Base-by-base conservation (phyloP, 805 yeast species). In the Candida suzukii region DNA sequence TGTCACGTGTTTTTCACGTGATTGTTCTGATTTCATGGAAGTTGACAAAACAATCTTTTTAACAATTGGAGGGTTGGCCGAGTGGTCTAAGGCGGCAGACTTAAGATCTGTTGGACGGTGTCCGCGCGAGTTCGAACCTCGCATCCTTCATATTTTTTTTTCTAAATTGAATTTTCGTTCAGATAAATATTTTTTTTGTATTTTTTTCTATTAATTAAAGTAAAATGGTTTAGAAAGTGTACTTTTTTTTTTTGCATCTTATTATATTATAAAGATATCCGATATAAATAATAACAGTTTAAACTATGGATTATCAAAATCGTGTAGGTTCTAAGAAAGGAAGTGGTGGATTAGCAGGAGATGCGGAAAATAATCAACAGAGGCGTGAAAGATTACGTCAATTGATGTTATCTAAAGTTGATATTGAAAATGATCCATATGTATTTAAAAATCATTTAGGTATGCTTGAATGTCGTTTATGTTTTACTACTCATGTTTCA, bases 271-370 rank as follows among this genome's bases (percentile, higher is more conserved):
- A 24, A 24, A 24, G n/a, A n/a, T n/a, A n/a, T n/a, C n/a, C n/a
- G n/a, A n/a, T n/a, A n/a, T 13, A 7, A 29, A 7, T n/a, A 29
- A 7, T 16, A 20, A 12, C 18, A 32, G 16, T 11, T 9, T 8
- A 22, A 6, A 45, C 31, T 6, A 88, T 88, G 97, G 96, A 88
- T 59, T 86, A 86, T 56, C 90, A 87, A 47, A 85, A 84, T 50
- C 65, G 96, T 53, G 95, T 85, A 2, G 96, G 96, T 35, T 83
- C 95, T 7, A 88, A 88, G 62, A 80, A 86, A 57, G 96, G 96
- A 28, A 77, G 83, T 24, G 97, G 96, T 49, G 96, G 95, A 7
- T 69, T 88, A 17, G 96, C 96, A 1, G 84, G 85, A 5, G 65
- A 68, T 35, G 74, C 78, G 18, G 88, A 83, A 48, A 68, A 80